Evolutionary conservation across 2,329 filamentous ascomycete species (phyloP), one percentile per base, ranked within the genome.

Genomic region (Arachnomyces sp.): DNA sequence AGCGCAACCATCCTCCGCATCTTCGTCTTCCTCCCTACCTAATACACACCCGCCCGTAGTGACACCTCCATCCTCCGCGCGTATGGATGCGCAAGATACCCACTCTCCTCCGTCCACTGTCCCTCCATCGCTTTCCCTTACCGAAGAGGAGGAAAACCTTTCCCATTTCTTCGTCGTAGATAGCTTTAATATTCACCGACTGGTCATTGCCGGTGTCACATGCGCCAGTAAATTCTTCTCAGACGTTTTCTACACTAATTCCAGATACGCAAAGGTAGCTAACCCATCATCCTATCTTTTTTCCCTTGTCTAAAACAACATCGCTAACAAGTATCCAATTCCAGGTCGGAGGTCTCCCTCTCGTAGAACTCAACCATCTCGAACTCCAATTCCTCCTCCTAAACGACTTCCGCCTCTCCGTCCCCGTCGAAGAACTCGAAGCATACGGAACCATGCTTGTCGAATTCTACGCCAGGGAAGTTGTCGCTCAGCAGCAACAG

Each of bases 221-320:
- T 96, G 92, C 64, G 89, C 92, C 4, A 96, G 90, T 77, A 98
- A 98, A 65, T 98, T 96, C 73, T 98, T 98, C 66, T 96, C 90
- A 4, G 80, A 98, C 66, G 90, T 96, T 31, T 98, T 98, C 56
- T 98, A 96, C 61, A 98, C 92, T 7, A 98, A 98, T 65, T 96
- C 92, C 40, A 79, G 92, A 80, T 98, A 98, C 62, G 92, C 92
- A 44, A 98, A 96, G 84, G 92, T 95, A 73, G 48, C 28, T 34
- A 42, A 28, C 21, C 18, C 29, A 12, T 30, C 16, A 14, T 35
- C 35, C 42, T 41, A 30, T 32, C 30, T 40, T 21, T 4, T 36
- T 38, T 25, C 25, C 29, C 15, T 15, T n/a, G n/a, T n/a, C 6
- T 21, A 17, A 31, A 33, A 31, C 46, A 55, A 47, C 32, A 38